Base-by-base conservation (phyloP, 495 filamentous ascomycete species). In the Massariosphaeria phaeospora region DNA sequence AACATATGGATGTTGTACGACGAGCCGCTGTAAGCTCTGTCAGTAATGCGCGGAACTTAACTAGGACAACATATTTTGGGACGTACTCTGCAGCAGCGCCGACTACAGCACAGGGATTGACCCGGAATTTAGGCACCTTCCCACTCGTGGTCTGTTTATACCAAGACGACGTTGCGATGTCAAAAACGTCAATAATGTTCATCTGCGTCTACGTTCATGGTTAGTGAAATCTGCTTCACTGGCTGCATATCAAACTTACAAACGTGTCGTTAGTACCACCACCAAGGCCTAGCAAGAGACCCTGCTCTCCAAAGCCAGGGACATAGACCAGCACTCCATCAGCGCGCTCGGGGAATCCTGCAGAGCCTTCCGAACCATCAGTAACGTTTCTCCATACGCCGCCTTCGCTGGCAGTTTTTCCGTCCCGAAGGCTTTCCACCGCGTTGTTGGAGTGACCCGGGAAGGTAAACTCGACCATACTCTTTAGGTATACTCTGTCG, bases 1-100 rank as follows among this genome's bases (percentile, higher is more conserved):
- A 81, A 89, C 66, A 90, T 76, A 68, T 89, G 87, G 30, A 89
- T 75, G 52, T 89, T 84, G 65, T 84, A 84, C 27, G 76, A 81
- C 10, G 79, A 79, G 0, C 84, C 84, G 63, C 87, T 85, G 7
- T 34, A 7, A 3, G 23, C 23, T 11, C 7, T 3, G 35, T 39
- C 8, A 30, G 34, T 36, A 21, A 35, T 17, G 15, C 8, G 33
- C 15, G 15, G 25, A 35, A 17, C 20, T 8, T n/a, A n/a, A n/a
- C 20, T 15, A 17, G 30, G 26, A 33, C 8, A 17, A 17, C 21
- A 18, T n/a, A n/a, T n/a, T n/a, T n/a, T n/a, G n/a, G n/a, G n/a
- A 56, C 61, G 44, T 63, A 66, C 63, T 67, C 64, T 20, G 84
- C 75, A 15, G 86, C 85, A 9, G 83, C 79, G 30, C 79, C 83